Base-by-base conservation (phyloP, 371 early-diverging fungal species). In the Mortierella sp. region DNA sequence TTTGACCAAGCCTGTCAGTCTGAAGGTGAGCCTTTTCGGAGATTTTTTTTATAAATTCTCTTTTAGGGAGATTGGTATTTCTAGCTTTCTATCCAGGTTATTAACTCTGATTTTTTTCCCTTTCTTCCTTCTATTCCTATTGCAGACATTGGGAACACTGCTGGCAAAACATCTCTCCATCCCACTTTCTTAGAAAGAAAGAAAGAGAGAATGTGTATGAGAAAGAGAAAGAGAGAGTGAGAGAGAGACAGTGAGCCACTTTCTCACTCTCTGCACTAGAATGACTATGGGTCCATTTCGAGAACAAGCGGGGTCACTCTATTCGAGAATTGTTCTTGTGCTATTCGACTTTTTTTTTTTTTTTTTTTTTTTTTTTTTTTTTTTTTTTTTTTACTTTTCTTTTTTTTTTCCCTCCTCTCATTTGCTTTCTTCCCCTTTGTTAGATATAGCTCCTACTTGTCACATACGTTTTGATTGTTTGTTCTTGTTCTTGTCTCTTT, bases 1-100 rank as follows among this genome's bases (percentile, higher is more conserved):
- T 53, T 64, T 83, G 70, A 82, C 83, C 48, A 83, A 83, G 66
- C 83, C 83, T 14, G 76, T 83, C 43, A 83, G 83, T 46, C 68
- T 82, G 7, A 82, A 75, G 80, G 77, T 65, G 37, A 57, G 57
- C 30, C 29, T 29, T 29, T 1, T 30, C 18, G 18, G 6, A 4
- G 0, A 15, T 12, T 18, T 9, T 5, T 14, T 29, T 5, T n/a
- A n/a, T n/a, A n/a, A n/a, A n/a, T 26, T 56, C 14, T 0, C 30
- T 30, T n/a, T 29, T 25, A 15, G 23, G 21, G 23, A 23, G 53
- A n/a, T 16, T 37, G 16, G 0, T 29, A 29, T 29, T n/a, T 37
- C 29, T 0, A 16, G 29, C 15, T 57, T n/a, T 16, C n/a, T 0
- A 26, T 30, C 7, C 30, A n/a, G 26, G 1, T 57, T 28, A 26